Conservation (phyloP, 768 basidiomycete species). For the Tricholoma furcatifolium region DNA sequence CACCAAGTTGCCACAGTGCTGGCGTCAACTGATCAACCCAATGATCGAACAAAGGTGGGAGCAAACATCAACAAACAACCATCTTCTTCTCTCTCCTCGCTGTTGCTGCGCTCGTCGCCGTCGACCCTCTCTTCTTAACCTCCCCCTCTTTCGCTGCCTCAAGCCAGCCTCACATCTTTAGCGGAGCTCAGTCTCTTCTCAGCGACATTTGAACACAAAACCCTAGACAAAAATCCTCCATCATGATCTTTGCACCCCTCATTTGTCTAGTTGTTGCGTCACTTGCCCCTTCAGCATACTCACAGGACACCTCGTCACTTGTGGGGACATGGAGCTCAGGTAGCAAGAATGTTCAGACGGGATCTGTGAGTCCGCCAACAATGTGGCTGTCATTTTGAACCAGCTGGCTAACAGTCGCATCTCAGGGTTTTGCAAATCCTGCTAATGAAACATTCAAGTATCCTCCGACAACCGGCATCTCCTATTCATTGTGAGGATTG, state of each 20-base stretch:
- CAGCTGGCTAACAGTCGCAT: slow-evolving; percentile 6
- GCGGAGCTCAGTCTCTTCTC: slow-evolving; percentile 8
- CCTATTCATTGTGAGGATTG: slow-evolving; percentile 80
- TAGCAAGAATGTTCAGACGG: slow-evolving; percentile 72
- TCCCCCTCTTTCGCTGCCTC: slow-evolving; percentile 14
- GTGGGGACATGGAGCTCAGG: slow-evolving; percentile 88
- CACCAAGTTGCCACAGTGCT: slow-evolving; percentile 8
- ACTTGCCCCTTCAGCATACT: slow-evolving; percentile 30
- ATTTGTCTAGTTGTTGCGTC: slow-evolving; percentile 38
- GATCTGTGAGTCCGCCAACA: slow-evolving; percentile 58
- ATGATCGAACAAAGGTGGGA: slow-evolving; percentile 8
- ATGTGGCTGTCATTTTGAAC: not conserved
- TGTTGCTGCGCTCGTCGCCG: slow-evolving; percentile 21
- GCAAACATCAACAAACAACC: slow-evolving; percentile 20
- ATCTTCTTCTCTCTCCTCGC: slow-evolving; percentile 10
- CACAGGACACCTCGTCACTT: slow-evolving; percentile 55
- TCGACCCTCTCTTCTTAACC: slow-evolving; percentile 15
- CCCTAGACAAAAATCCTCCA: slow-evolving; percentile 16
- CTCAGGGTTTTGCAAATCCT: slow-evolving; percentile 82
- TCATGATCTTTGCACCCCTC: slow-evolving; percentile 41
- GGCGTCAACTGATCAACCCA: not conserved
- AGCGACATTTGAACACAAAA: not conserved
- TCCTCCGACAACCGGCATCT: slow-evolving; percentile 82
- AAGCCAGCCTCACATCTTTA: slow-evolving; percentile 6
- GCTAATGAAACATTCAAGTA: slow-evolving; percentile 80